Evolutionary conservation across 1,284 basidiomycete genomes (phyloP), one percentile per base, ranked within the genome.

Genomic region (Trichosporon sp.): DNA sequence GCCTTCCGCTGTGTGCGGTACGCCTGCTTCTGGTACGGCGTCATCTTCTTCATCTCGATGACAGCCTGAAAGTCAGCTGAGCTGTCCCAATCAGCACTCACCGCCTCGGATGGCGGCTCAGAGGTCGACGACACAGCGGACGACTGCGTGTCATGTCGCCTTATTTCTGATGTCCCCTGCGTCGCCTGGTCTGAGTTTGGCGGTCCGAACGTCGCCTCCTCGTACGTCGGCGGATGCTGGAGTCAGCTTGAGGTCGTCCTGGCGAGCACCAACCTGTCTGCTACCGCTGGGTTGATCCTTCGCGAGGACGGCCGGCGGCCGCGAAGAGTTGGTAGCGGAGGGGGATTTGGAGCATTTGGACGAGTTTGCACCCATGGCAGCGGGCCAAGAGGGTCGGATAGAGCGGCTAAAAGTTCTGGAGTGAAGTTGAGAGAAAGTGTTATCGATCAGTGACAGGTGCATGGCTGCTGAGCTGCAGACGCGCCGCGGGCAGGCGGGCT

Each of bases 1-100:
- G 70, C 70, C 35, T 64, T 65, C 18, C 35, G 44, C 29, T 65
- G 38, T 9, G 38, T 66, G 2, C 58, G 35, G 8, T 15, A 25
- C 27, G 35, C 25, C 29, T 62, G 27, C 18, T 60, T 60, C 18
- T 60, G 56, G 18, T 31, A 60, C 29, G 27, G 27, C 18, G 56
- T 60, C 56, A 31, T 60, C 27, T 60, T 31, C 56, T n/a, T 29
- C 27, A 60, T 60, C 31, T 60, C 56, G 27, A 31, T 31, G 15
- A 23, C 8, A 11, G 15, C 27, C 56, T 60, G 56, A 4, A n/a
- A 15, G 15, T 60, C 18, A 60, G 56, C 29, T 60, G 25, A 29
- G 47, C n/a, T n/a, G 8, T 8, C 11, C 13, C 6, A n/a, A 2
- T 3, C 27, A 8, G 56, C 27, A n/a, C 56, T 32, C 56, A 60